phyloP scores from a whole-genome alignment of 208 protist genomes.

The Leishmania gerbilli region DNA sequence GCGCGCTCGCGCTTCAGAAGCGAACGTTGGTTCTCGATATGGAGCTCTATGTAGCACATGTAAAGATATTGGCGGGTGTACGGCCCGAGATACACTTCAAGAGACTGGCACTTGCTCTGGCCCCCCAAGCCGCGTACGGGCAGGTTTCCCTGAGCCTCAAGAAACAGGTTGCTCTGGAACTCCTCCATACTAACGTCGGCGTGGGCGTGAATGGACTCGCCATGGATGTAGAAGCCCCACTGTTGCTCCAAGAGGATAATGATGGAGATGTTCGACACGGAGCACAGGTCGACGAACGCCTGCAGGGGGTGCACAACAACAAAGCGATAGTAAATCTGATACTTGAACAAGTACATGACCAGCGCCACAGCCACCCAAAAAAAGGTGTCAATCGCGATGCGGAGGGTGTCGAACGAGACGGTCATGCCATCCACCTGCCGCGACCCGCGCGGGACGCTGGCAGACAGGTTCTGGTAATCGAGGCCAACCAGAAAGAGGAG shows the following conservation, averaged over 20 bases:
- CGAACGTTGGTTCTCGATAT: constrained; percentile 45
- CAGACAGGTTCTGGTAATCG: constrained; percentile 50
- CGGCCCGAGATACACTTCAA: constrained; percentile 79
- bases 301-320: constrained; percentile 81
- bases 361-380: constrained; percentile 72
- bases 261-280: constrained; percentile 91
- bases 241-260: constrained; percentile 82
- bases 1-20: constrained; percentile 32
- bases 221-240: constrained; percentile 93
- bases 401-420: constrained; percentile 47
- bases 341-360: constrained; percentile 72
- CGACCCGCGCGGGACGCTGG: constrained; percentile 42
- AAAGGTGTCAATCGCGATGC: constrained; percentile 79
- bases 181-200: constrained; percentile 90
- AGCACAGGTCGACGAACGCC: constrained; percentile 91
- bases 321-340: constrained; percentile 86
- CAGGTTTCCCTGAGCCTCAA: constrained; percentile 83
- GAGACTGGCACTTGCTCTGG: constrained; percentile 77
- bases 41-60: constrained; percentile 71
- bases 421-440: constrained; percentile 30
- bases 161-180: constrained; percentile 81
- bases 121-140: constrained; percentile 82
- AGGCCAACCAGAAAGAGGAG: constrained; percentile 71
- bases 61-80: constrained; percentile 85
- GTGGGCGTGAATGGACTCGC: constrained; percentile 86